A percentile compares a stretch with the other conserved stretches of the same genome.
phyloP scores from a whole-genome alignment of 345 rosid species.

The Physaria fendleri region DNA sequence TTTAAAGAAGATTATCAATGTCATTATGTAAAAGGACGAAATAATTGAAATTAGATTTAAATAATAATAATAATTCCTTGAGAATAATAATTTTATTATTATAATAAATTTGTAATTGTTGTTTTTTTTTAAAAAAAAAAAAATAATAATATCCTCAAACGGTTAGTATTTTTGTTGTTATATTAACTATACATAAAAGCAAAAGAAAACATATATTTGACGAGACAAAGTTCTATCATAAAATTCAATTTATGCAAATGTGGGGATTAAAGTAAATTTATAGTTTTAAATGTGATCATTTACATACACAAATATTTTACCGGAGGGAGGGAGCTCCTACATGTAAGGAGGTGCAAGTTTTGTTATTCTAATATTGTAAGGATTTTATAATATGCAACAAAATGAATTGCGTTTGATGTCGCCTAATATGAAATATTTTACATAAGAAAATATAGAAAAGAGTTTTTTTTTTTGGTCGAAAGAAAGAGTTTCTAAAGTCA shows the following conservation, averaged over 20 bases:
- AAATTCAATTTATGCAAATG: not conserved
- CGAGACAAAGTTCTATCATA: not conserved
- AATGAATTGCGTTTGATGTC: constrained; percentile 26
- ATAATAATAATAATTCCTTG: too few relatives aligned
- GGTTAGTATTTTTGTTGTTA: too few relatives aligned
- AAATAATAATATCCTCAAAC: too few relatives aligned
- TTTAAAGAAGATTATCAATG: too few relatives aligned
- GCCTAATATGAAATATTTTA: constrained; percentile 10
- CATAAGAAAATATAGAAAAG: constrained; percentile 2
- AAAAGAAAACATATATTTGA: not conserved
- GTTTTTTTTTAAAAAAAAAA: too few relatives aligned
- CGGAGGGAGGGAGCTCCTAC: constrained; percentile 23
- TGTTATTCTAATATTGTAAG: constrained; percentile 23
- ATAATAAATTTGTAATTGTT: too few relatives aligned
- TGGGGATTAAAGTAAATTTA: not conserved
- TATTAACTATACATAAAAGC: not conserved
- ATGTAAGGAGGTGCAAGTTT: constrained; percentile 22
- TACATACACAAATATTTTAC: not conserved
- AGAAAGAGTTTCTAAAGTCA: too few relatives aligned
- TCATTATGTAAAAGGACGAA: too few relatives aligned
- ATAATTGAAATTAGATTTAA: too few relatives aligned
- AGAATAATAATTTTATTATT: too few relatives aligned
- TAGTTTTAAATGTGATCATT: constrained; percentile 2
- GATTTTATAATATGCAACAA: constrained; percentile 18
- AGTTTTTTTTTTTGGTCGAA: too few relatives aligned